Percentiles rank a stretch among this genome's conserved stretches.
Evolutionary conservation across 352 stramenopile genomes (phyloP).

Genomic region (Phytophthora pini): DNA sequence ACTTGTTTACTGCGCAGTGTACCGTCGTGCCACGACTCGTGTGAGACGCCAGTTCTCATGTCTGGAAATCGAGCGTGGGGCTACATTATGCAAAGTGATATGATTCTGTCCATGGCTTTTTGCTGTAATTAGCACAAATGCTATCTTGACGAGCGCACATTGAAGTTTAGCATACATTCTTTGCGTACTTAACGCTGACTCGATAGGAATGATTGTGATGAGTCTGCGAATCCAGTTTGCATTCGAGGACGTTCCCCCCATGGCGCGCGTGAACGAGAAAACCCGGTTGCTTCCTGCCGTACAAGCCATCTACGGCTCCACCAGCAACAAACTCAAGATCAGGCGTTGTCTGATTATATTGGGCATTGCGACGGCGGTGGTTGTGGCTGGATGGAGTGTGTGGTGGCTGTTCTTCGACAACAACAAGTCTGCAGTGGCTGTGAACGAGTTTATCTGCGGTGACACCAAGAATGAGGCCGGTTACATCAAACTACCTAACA

Average conservation of each 20-base stretch:
- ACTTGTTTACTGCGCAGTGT: too few species aligned
- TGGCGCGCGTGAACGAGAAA: slow-evolving; percentile 10
- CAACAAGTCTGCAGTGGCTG: not conserved
- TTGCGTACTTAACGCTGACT: not conserved
- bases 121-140: too few species aligned
- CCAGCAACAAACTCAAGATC: slow-evolving; percentile 23
- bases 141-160: not conserved
- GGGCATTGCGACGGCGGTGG: slow-evolving; percentile 14
- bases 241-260: not conserved
- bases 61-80: too few species aligned
- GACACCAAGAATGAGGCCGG: slow-evolving; percentile 45
- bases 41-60: too few species aligned
- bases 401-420: slow-evolving; percentile 24
- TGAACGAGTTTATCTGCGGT: slow-evolving; percentile 23
- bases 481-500: slow-evolving; percentile 62
- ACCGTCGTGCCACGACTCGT: too few species aligned
- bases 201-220: slow-evolving; percentile 3
- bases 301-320: slow-evolving; percentile 26
- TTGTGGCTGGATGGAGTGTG: slow-evolving; percentile 8
- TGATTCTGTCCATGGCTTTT: too few species aligned
- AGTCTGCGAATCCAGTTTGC: not conserved
- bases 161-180: not conserved
- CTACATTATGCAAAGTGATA: too few species aligned
- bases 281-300: slow-evolving; percentile 6
- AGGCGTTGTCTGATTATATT: slow-evolving; percentile 27